Evolutionary conservation across 139 green algal species (phyloP).

Genomic region (Yamagishiella unicocca): DNA sequence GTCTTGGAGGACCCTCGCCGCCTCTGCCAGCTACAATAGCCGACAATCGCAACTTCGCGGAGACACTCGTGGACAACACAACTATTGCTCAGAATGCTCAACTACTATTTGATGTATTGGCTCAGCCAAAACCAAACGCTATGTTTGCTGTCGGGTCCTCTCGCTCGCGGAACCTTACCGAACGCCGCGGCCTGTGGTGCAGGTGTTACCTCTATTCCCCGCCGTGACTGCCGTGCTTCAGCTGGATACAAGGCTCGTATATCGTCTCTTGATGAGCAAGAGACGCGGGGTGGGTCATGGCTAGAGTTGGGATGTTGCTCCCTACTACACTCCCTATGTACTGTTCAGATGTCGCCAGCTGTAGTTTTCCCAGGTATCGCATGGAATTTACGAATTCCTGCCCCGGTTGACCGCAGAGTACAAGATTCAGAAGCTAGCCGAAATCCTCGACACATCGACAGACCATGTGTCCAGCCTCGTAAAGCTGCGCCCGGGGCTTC

Average conservation of each 20-base stretch:
- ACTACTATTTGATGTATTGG: no score
- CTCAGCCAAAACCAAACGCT: no score
- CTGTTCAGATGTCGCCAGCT: neutral
- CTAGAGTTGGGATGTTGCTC: neutral
- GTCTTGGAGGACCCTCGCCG: no score
- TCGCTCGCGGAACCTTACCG: no score
- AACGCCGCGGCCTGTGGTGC: no score
- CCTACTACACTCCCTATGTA: neutral
- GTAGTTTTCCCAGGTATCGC: neutral
- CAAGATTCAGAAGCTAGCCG: conserved; percentile 35
- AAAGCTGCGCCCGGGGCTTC: conserved; percentile 12
- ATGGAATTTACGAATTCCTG: neutral
- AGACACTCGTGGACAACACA: no score
- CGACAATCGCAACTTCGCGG: no score
- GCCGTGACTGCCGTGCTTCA: neutral
- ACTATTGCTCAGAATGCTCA: no score
- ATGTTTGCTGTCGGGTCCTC: no score
- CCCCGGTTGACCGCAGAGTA: conserved; percentile 16
- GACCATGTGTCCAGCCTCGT: neutral
- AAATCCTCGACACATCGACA: neutral
- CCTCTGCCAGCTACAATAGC: no score
- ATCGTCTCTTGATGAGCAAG: neutral
- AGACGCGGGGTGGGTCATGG: conserved; percentile 18
- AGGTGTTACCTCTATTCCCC: neutral
- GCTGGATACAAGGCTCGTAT: conserved; percentile 23